Evolutionary conservation across 495 filamentous ascomycete genomes (phyloP), one percentile per base, ranked within the genome.

Genomic region (Daldinia caldariorum): DNA sequence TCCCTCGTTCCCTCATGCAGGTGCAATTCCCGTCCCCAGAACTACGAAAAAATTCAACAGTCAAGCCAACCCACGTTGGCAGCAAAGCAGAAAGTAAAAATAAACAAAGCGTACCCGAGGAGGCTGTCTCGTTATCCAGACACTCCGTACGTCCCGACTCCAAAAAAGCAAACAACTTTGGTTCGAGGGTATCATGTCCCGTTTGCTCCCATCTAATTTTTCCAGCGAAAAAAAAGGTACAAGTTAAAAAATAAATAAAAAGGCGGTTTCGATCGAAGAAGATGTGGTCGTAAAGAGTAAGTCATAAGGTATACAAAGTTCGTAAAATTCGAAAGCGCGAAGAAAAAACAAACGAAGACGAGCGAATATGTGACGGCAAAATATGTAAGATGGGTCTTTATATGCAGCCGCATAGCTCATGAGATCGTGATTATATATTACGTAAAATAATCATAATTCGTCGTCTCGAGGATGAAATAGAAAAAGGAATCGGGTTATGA

Each of bases 401-500:
- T 59, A 49, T 62, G 26, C 53, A 73, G 70, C 66, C 62, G 53
- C 58, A 60, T 69, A 64, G 72, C 72, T 74, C 72, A 39, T 74
- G 53, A 69, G 64, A 56, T 74, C 71, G 68, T 74, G 43, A 74
- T 74, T 70, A 71, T 58, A 70, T 70, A 73, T 69, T 73, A 70
- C 61, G 60, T 73, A 72, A 43, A 62, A 63, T 68, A 63, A 63
- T 68, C 62, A 54, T 73, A 61, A 16, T 14, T 59, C 70, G 67
- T 66, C 54, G 66, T 66, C 47, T 61, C 63, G 34, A 70, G 49
- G 32, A 41, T 58, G 43, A 67, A 71, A 63, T 61, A 20, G 51
- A 67, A 73, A 61, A 35, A 35, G 32, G 18, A 29, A 31, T 31
- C 20, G 32, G 20, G 35, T 63, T 60, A 49, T 56, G 7, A 29